Evolutionary conservation across 257 asterid genomes (phyloP).

Genomic region (Oldenlandia corymbosa): DNA sequence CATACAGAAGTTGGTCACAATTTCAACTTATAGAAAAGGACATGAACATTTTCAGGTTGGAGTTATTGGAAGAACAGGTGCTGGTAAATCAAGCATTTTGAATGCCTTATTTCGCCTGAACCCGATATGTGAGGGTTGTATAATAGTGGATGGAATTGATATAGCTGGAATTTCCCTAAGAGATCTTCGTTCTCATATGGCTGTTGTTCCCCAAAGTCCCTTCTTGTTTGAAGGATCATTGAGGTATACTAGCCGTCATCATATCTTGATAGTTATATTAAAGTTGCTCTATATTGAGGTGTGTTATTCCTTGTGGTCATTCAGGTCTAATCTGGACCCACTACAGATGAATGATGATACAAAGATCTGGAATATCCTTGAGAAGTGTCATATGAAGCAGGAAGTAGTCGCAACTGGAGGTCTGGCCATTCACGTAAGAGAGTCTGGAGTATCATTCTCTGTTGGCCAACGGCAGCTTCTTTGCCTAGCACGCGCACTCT

Average conservation of each 20-base stretch:
- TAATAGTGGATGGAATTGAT: conserved; percentile 57
- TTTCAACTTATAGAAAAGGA: neutral
- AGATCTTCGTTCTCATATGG: conserved; percentile 66
- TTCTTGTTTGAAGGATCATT: conserved; percentile 89
- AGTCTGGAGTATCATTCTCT: conserved; percentile 73
- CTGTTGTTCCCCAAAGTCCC: conserved; percentile 88
- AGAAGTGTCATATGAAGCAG: conserved; percentile 75
- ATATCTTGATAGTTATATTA: neutral
- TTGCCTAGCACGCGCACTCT: conserved; percentile 90
- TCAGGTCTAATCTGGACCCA: conserved; percentile 84
- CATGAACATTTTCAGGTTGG: conserved; percentile 57
- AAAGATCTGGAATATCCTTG: conserved; percentile 61
- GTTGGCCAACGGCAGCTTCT: conserved; percentile 98
- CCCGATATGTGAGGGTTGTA: conserved; percentile 52
- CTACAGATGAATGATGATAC: conserved; percentile 40
- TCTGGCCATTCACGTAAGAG: conserved; percentile 61
- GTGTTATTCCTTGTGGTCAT: conserved; percentile 14
- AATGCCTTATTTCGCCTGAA: conserved; percentile 78
- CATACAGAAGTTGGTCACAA: neutral
- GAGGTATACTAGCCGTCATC: conserved; percentile 39
- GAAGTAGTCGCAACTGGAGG: conserved; percentile 86
- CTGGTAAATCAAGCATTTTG: conserved; percentile 93
- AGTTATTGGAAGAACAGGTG: conserved; percentile 93
- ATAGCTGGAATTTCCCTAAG: conserved; percentile 53
- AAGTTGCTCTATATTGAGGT: neutral